These are phyloP conservation scores for Blastocystis sp. DNA, from an alignment of 352 stramenopile species.

Conservation along the genomic window DNA sequence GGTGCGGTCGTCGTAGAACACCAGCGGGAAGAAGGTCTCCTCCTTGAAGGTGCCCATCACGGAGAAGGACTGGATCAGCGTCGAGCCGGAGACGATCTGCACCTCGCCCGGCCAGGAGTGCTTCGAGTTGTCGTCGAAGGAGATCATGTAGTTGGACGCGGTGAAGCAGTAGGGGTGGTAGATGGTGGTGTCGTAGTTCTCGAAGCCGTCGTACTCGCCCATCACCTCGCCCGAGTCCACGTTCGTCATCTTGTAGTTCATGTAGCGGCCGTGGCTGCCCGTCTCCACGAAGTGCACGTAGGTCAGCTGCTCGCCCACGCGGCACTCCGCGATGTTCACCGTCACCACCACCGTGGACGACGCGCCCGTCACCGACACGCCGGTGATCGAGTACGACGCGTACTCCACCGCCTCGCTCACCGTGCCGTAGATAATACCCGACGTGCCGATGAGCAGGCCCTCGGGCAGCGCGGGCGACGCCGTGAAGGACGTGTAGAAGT, in stretches of 20 bases:
- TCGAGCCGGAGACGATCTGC: no score
- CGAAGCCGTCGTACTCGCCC: not conserved
- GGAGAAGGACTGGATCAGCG: not conserved
- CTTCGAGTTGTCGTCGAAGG: no score
- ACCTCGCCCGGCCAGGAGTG: no score
- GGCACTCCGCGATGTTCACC: not conserved
- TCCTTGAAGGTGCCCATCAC: not conserved
- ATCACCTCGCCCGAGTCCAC: not conserved
- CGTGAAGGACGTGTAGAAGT: not conserved
- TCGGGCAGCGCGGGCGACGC: slow-evolving; percentile 3
- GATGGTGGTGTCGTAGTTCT: not conserved
- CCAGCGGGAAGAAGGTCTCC: not conserved
- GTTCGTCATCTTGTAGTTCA: not conserved
- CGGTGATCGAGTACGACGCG: not conserved
- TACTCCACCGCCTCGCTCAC: not conserved
- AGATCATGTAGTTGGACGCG: no score
- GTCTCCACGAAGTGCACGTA: not conserved
- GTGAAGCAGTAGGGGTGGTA: no score
- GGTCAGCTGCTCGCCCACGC: not conserved
- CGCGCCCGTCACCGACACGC: not conserved
- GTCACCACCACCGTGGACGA: not conserved
- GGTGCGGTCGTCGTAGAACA: not conserved
- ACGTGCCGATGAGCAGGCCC: not conserved
- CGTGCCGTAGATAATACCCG: slow-evolving; percentile 21
- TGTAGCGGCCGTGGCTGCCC: not conserved